Percentiles rank a stretch among this genome's conserved stretches.
Evolutionary conservation across 176 grass and related monocot species (phyloP).

Genomic region (Ananas comosus): DNA sequence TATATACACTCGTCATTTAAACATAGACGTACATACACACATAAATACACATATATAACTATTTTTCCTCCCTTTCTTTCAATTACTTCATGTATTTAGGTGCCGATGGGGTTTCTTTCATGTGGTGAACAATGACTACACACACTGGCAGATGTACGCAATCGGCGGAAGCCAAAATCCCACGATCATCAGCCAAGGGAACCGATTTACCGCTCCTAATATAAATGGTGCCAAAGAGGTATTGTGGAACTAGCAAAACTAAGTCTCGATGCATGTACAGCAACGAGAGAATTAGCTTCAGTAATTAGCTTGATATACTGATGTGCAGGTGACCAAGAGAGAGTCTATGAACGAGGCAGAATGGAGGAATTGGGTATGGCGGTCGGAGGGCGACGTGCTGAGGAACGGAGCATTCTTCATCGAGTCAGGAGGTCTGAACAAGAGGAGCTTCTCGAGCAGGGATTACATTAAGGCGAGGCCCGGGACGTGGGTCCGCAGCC

Average conservation of each 20-base stretch:
- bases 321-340: slow-evolving; percentile 45
- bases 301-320: too few relatives aligned
- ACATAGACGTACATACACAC: too few relatives aligned
- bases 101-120: slow-evolving; percentile 74
- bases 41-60: too few relatives aligned
- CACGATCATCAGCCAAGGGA: slow-evolving; percentile 87
- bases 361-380: slow-evolving; percentile 78
- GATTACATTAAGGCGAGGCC: slow-evolving; percentile 60
- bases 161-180: slow-evolving; percentile 66
- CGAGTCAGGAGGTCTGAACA: slow-evolving; percentile 36
- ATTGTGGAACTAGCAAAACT: too few relatives aligned
- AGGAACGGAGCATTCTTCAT: slow-evolving; percentile 75
- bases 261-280: too few relatives aligned
- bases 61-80: not conserved
- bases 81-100: slow-evolving; percentile 2
- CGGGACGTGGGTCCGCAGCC: slow-evolving; percentile 25
- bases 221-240: slow-evolving; percentile 38
- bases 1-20: not conserved
- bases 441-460: slow-evolving; percentile 9
- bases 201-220: slow-evolving; percentile 44
- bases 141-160: slow-evolving; percentile 82
- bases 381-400: slow-evolving; percentile 56
- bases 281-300: not conserved
- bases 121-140: slow-evolving; percentile 91
- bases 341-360: slow-evolving; percentile 39